Evolutionary conservation across 1,284 basidiomycete genomes (phyloP), one percentile per base, ranked within the genome.

Genomic region (Stygiomarasmius scandens): DNA sequence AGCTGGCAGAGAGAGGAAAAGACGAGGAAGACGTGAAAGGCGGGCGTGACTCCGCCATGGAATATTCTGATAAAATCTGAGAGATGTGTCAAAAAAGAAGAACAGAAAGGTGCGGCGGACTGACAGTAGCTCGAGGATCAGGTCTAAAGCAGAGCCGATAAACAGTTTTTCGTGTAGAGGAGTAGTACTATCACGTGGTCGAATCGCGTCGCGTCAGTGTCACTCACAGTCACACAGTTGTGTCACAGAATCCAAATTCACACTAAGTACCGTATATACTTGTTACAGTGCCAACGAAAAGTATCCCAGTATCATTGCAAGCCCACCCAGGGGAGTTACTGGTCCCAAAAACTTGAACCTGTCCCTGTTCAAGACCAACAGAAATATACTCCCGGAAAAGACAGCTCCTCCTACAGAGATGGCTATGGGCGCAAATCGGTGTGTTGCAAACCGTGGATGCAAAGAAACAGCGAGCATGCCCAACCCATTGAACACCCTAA

Each of bases 401-500:
- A 90, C 54, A 1, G 81, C 58, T 0, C 83, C 78, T 1, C 93
- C 92, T 2, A 71, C 70, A 12, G 81, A 77, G 56, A 93, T 85
- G 2, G 89, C 84, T 2, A 86, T 86, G 2, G 85, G 86, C n/a
- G 90, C 88, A 64, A 88, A 85, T 43, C 78, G 76, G 67, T 90
- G 86, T 2, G 66, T 59, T 0, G 84, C 77, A 66, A 90, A 89
- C 27, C 82, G 78, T 1, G 84, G 89, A 71, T 93, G 90, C 64
- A 87, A 72, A 0, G 90, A 92, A 23, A 93, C 71, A 8, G 86
- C 74, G 61, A 94, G 74, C 41, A 94, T 73, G 0, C 82, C 89
- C 16, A 95, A 77, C 14, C 92, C 93, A 64, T 94, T 93, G 69
- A 83, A 87, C 50, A 93, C 80, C 11, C 87, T 91, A 59, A 34